A percentile compares a stretch with the other conserved stretches of the same genome.
Conservation (phyloP, 2,329 filamentous ascomycete species). For the Zalaria sp. region DNA sequence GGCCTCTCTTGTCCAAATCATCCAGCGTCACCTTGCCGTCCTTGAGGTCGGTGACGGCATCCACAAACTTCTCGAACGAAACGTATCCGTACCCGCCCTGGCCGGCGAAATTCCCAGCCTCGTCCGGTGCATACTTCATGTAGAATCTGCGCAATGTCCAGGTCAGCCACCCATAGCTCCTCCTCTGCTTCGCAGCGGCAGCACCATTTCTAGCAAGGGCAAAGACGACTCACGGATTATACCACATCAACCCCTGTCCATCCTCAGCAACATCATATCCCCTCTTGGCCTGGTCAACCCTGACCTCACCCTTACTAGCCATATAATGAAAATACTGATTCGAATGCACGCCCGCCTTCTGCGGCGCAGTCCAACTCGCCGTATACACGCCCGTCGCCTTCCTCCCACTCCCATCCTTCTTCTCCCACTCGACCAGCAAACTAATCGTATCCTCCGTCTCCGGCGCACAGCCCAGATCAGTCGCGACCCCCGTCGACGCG, state of each 20-base stretch:
- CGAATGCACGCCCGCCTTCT: constrained; percentile 85
- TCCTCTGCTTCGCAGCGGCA: too few relatives aligned
- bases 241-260: constrained; percentile 57
- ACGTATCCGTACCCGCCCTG: constrained; percentile 89
- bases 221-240: constrained; percentile 51
- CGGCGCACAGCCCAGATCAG: constrained; percentile 60
- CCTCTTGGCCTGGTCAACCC: constrained; percentile 83
- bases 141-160: constrained; percentile 6
- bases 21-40: constrained; percentile 56
- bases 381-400: constrained; percentile 82
- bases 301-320: constrained; percentile 68
- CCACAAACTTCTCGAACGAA: constrained; percentile 90
- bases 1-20: constrained; percentile 62
- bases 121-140: constrained; percentile 74
- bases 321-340: constrained; percentile 98
- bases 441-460: constrained; percentile 90
- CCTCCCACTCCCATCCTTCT: constrained; percentile 53
- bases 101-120: constrained; percentile 86
- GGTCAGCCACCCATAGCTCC: too few relatives aligned
- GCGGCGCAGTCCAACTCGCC: constrained; percentile 85
- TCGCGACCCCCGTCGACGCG: constrained; percentile 65
- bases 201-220: not conserved
- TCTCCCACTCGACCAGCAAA: constrained; percentile 75
- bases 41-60: constrained; percentile 69
- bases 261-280: constrained; percentile 94